phyloP scores from a whole-genome alignment of 1,284 basidiomycete genomes.

The Phaffia rhodozyma region DNA sequence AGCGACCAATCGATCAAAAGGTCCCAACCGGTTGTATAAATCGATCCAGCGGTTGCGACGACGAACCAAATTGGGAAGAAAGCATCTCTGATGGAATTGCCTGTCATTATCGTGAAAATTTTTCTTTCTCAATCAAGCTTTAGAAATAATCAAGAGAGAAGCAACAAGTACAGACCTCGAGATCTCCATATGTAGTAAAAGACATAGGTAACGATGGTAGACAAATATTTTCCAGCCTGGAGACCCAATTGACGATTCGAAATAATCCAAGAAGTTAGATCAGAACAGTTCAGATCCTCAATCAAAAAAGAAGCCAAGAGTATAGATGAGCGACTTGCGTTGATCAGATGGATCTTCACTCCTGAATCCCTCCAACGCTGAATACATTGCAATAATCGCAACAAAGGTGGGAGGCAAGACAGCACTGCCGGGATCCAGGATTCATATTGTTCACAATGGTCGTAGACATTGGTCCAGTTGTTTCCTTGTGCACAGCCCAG shows the following conservation, averaged over 20 bases:
- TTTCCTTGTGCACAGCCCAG: conserved; percentile 58
- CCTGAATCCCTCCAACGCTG: conserved; percentile 71
- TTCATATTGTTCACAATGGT: conserved; percentile 32
- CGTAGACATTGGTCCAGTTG: conserved; percentile 43
- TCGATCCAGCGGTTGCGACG: conserved; percentile 46
- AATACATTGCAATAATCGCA: conserved; percentile 72
- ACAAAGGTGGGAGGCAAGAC: conserved; percentile 53
- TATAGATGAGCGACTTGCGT: conserved; percentile 42
- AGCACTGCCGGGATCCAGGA: conserved; percentile 50
- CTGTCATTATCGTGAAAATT: conserved; percentile 21
- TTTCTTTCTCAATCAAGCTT: too few species aligned
- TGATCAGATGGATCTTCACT: conserved; percentile 66
- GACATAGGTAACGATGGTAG: conserved; percentile 51
- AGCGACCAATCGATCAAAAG: conserved; percentile 68
- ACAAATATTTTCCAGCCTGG: conserved; percentile 66
- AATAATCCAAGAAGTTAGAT: neutral
- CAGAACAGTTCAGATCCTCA: neutral
- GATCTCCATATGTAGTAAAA: conserved; percentile 64
- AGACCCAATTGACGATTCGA: conserved; percentile 33
- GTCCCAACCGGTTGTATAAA: conserved; percentile 70
- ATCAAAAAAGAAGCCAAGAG: too few species aligned
- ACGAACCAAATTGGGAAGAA: conserved; percentile 55
- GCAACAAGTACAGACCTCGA: conserved; percentile 39
- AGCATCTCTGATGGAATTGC: conserved; percentile 34
- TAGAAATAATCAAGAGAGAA: neutral